Percentiles rank a stretch among this genome's conserved stretches.
Conservation (phyloP, 2,329 filamentous ascomycete species). For the Beauveria sp. region DNA sequence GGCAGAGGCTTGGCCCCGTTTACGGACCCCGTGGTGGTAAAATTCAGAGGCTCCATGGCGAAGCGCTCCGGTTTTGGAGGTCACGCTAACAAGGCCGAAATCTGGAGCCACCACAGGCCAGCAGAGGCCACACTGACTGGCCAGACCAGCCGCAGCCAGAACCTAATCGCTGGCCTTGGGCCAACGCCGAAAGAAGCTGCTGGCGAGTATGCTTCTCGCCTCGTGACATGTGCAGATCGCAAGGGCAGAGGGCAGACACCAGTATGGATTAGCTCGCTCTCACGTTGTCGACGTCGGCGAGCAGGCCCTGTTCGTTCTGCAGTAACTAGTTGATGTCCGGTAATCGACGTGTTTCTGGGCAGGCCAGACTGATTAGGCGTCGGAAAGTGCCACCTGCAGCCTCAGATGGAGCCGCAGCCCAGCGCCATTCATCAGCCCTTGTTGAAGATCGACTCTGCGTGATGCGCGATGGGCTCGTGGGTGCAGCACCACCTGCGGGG, state of each 20-base stretch:
- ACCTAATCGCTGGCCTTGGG: background rate
- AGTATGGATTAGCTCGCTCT: background rate
- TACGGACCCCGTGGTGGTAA: conserved; percentile 18
- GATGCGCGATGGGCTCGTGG: conserved; percentile 1
- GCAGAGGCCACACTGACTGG: conserved; percentile 1
- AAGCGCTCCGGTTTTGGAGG: conserved; percentile 8
- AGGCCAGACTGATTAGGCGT: background rate
- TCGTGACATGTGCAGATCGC: conserved; percentile 5
- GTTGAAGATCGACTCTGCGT: conserved; percentile 9
- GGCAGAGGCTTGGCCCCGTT: conserved; percentile 16
- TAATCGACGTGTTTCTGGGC: background rate
- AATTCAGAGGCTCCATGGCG: conserved; percentile 18
- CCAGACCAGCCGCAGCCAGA: background rate
- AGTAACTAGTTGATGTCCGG: background rate
- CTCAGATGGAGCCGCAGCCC: background rate
- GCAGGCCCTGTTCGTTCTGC: background rate
- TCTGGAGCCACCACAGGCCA: conserved; percentile 11
- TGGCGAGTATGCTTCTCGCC: background rate
- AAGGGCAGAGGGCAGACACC: background rate
- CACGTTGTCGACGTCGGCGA: background rate
- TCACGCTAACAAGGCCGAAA: conserved; percentile 6
- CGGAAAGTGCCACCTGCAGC: background rate
- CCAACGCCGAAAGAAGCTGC: background rate
- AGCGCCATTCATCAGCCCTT: conserved; percentile 6
- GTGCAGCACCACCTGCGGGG: conserved; percentile 2